These are phyloP conservation scores for Suhomyces pyralidae DNA, from an alignment of 805 yeast genomes.

Conservation along the genomic window DNA sequence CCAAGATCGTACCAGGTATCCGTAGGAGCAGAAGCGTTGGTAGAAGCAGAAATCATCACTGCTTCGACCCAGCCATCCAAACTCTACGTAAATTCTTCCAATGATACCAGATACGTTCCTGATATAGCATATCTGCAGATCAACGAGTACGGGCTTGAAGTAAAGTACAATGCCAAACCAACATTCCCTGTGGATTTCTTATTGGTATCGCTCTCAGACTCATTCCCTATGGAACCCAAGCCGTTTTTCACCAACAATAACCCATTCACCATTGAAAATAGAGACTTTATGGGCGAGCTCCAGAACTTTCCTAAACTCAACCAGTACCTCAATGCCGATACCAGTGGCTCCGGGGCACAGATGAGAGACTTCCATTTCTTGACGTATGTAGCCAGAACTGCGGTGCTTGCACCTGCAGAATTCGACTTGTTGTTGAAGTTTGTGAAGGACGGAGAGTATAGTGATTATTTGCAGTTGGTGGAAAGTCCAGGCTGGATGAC, in stretches of 20 bases:
- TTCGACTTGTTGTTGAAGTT: conserved; percentile 45
- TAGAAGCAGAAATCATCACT: conserved; percentile 77
- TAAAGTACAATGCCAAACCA: conserved; percentile 60
- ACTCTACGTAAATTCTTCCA: conserved; percentile 76
- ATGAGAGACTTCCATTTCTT: conserved; percentile 78
- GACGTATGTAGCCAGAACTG: conserved; percentile 52
- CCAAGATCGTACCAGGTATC: conserved; percentile 89
- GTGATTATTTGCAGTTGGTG: conserved; percentile 49
- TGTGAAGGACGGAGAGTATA: conserved; percentile 41
- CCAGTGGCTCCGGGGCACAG: conserved; percentile 22
- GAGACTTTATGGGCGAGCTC: conserved; percentile 69
- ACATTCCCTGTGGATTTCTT: conserved; percentile 28
- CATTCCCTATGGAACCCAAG: conserved; percentile 69
- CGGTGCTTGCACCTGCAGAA: conserved; percentile 58
- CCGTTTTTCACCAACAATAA: conserved; percentile 48
- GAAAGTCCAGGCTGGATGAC: conserved; percentile 84
- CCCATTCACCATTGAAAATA: conserved; percentile 71
- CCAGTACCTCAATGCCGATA: conserved; percentile 43
- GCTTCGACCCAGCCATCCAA: conserved; percentile 90
- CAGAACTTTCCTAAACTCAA: conserved; percentile 62
- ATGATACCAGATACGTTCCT: conserved; percentile 80
- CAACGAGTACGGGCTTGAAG: conserved; percentile 85
- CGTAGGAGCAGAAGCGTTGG: conserved; percentile 81
- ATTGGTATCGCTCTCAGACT: conserved; percentile 89
- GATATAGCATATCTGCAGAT: conserved; percentile 82